Evolutionary conservation across 371 early-diverging fungal species (phyloP), one percentile per base, ranked within the genome.

Genomic region (Saksenaea oblongispora): DNA sequence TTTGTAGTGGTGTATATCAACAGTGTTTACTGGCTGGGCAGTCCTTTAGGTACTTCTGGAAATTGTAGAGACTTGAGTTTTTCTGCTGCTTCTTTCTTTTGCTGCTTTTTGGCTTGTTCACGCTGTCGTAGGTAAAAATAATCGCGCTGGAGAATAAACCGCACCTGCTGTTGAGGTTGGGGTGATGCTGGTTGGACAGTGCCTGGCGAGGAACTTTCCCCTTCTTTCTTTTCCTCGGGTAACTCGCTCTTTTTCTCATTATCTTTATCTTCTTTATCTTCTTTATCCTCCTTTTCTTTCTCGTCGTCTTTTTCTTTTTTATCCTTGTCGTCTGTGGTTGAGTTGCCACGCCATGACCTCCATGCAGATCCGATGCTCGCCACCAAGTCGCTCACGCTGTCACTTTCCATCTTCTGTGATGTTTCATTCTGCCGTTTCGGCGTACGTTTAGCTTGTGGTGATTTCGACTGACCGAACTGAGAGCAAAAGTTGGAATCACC

Each of bases 51-150:
- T 14, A 84, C 85, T 63, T 83, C 78, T 28, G 87, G 85, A 41
- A 87, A 87, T 15, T 80, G 70, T 8, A 79, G 27, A 1, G 59
- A 69, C 24, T 77, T 73, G 17, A 87, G 51, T 26, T 70, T 76
- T 47, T 81, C 79, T n/a, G 65, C 31, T 1, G 84, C 80, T 41
- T 75, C 68, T 62, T 79, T 83, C 59, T 80, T 82, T 36, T 76
- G 67, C 13, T 47, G 59, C 62, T 74, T 79, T 61, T 75, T 80
- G 36, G 63, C 61, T 22, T 64, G 69, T 67, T 87, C 85, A 13
- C 77, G 72, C 44, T 87, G 83, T 34, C 87, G 72, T 60, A 85
- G 55, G 56, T 80, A 87, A 58, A 80, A 85, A 47, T 85, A 84
- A 59, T 84, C 83, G 18, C 79, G 67, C 26, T 87, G 82, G 35